Percentiles rank a stretch among this genome's conserved stretches.
These are phyloP conservation scores for Aureobasidium namibiae DNA, from an alignment of 2,329 filamentous ascomycete genomes.

Conservation along the genomic window DNA sequence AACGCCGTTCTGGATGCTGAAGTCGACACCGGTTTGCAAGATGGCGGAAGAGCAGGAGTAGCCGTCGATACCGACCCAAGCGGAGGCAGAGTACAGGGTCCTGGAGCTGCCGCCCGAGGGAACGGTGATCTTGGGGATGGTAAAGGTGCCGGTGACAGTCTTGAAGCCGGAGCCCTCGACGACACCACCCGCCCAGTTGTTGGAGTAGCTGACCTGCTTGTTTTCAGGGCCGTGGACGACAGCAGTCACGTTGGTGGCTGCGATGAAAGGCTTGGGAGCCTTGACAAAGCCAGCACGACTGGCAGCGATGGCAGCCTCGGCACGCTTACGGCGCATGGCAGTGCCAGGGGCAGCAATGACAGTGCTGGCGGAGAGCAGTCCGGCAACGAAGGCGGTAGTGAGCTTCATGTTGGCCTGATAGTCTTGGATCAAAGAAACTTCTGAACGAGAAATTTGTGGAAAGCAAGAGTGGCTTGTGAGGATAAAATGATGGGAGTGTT, in stretches of 20 bases:
- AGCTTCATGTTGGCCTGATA: constrained; percentile 39
- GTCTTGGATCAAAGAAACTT: neutral
- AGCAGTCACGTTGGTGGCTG: constrained; percentile 19
- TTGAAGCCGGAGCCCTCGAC: constrained; percentile 45
- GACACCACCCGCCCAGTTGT: constrained; percentile 54
- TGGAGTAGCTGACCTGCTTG: constrained; percentile 41
- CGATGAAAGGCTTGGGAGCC: constrained; percentile 24
- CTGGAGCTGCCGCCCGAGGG: constrained; percentile 30
- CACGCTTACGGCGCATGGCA: constrained; percentile 30
- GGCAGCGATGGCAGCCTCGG: constrained; percentile 8
- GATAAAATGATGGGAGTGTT: neutral
- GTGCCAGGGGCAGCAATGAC: constrained; percentile 41
- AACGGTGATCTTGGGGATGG: constrained; percentile 42
- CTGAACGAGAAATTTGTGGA: neutral
- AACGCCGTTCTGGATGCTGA: constrained; percentile 36
- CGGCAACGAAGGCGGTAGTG: constrained; percentile 29
- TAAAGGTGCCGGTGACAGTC: constrained; percentile 46
- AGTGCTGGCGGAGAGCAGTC: constrained; percentile 32
- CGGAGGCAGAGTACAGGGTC: constrained; percentile 39
- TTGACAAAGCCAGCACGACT: constrained; percentile 24
- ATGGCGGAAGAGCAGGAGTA: constrained; percentile 48
- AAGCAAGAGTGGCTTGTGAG: neutral
- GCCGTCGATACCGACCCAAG: constrained; percentile 56
- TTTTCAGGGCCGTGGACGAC: constrained; percentile 28
- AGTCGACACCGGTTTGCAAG: constrained; percentile 51